These are phyloP conservation scores for Onygena corvina DNA, from an alignment of 2,329 filamentous ascomycete genomes.

Conservation along the genomic window DNA sequence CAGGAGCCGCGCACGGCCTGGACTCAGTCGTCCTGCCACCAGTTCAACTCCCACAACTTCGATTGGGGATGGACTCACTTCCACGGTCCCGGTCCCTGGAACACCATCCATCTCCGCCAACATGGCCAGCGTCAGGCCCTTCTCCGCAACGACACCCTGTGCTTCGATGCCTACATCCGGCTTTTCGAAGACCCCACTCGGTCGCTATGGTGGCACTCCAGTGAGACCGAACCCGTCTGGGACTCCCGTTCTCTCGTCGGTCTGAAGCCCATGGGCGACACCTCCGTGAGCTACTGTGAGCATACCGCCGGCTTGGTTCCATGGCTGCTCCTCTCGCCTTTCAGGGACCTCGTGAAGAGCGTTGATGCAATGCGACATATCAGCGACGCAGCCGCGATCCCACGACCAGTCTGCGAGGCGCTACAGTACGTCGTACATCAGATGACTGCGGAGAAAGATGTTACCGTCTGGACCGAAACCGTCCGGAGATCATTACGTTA, in stretches of 20 bases:
- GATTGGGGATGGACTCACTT: conserved; percentile 56
- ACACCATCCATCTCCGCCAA: conserved; percentile 46
- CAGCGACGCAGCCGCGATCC: conserved; percentile 35
- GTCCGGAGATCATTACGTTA: conserved; percentile 33
- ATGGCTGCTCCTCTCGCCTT: conserved; percentile 48
- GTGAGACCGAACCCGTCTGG: conserved; percentile 42
- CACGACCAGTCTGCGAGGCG: conserved; percentile 41
- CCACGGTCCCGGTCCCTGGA: conserved; percentile 46
- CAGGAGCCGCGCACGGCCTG: conserved; percentile 48
- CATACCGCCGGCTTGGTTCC: conserved; percentile 46
- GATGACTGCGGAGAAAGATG: conserved; percentile 28
- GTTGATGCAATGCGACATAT: conserved; percentile 38
- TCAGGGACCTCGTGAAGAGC: conserved; percentile 44
- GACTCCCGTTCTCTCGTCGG: conserved; percentile 47
- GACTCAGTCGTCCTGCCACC: conserved; percentile 45
- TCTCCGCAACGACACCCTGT: conserved; percentile 48
- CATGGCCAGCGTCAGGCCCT: conserved; percentile 47
- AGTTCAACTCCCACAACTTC: conserved; percentile 46
- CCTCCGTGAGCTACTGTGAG: conserved; percentile 35
- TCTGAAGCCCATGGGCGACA: conserved; percentile 41
- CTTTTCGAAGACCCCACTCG: conserved; percentile 49
- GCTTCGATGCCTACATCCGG: conserved; percentile 51
- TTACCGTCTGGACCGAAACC: conserved; percentile 33
- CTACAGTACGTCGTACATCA: conserved; percentile 43
- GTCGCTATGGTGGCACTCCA: conserved; percentile 49